phyloP scores from a whole-genome alignment of 768 basidiomycete genomes.

The Fomitopsis serialis region DNA sequence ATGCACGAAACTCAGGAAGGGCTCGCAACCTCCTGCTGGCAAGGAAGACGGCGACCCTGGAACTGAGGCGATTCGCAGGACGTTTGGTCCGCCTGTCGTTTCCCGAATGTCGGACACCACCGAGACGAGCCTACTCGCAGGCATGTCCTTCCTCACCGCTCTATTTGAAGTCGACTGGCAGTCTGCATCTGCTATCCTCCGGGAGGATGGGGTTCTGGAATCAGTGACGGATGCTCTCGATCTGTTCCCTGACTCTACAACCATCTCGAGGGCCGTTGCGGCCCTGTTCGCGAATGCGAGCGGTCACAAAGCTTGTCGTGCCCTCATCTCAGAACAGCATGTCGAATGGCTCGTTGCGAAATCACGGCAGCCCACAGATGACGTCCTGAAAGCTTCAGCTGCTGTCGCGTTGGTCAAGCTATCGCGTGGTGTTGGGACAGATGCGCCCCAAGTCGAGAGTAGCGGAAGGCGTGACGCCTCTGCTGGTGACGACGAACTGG shows the following conservation, averaged over 20 bases:
- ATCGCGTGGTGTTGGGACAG: constrained; percentile 47
- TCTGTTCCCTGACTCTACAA: constrained; percentile 42
- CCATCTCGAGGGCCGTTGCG: constrained; percentile 56
- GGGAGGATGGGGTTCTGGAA: constrained; percentile 56
- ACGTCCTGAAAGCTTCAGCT: constrained; percentile 50
- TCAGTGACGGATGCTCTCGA: constrained; percentile 68
- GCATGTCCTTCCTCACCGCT: constrained; percentile 66
- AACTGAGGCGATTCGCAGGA: constrained; percentile 42
- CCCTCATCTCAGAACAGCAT: constrained; percentile 50
- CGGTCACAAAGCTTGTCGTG: constrained; percentile 68
- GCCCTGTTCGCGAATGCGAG: constrained; percentile 73
- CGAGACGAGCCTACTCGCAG: constrained; percentile 46
- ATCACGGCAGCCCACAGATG: constrained; percentile 41
- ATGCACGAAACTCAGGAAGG: constrained; percentile 50
- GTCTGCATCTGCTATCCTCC: constrained; percentile 60
- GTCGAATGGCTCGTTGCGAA: constrained; percentile 64
- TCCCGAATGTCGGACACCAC: constrained; percentile 50
- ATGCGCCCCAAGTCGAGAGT: constrained; percentile 32
- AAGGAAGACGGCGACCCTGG: constrained; percentile 38
- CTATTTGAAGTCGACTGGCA: constrained; percentile 80
- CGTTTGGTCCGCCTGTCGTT: constrained; percentile 47
- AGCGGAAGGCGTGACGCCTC: constrained; percentile 8
- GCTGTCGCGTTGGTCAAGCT: constrained; percentile 79
- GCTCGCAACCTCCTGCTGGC: constrained; percentile 21
- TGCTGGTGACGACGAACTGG: constrained; percentile 40